Evolutionary conservation across 495 filamentous ascomycete genomes (phyloP).

Genomic region (Daldinia loculata): DNA sequence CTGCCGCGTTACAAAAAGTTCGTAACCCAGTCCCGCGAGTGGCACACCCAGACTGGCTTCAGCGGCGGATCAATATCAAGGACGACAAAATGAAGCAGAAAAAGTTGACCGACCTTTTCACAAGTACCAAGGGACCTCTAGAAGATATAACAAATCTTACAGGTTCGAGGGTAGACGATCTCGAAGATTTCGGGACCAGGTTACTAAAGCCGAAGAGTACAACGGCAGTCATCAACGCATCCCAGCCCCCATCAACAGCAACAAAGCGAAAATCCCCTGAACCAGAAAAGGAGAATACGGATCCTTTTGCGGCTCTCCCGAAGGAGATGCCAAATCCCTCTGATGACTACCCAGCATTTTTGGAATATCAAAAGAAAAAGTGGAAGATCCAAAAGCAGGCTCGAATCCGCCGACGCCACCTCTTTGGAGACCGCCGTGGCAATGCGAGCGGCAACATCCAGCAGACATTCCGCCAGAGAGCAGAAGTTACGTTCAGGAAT

Average conservation of each 20-base stretch:
- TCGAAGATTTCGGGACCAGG: constrained; percentile 85
- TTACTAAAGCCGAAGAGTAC: constrained; percentile 75
- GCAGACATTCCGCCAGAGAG: constrained; percentile 88
- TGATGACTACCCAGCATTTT: constrained; percentile 87
- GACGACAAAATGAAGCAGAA: constrained; percentile 98
- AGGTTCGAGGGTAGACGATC: constrained; percentile 64
- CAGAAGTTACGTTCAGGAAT: constrained; percentile 84
- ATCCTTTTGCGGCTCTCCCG: constrained; percentile 87
- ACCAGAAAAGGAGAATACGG: constrained; percentile 64
- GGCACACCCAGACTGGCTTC: constrained; percentile 95
- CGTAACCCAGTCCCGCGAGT: constrained; percentile 93
- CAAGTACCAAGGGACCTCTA: constrained; percentile 69
- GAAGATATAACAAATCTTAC: constrained; percentile 76
- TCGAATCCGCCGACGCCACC: constrained; percentile 82
- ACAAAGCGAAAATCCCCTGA: constrained; percentile 87
- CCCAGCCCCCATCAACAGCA: constrained; percentile 53
- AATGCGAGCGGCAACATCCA: constrained; percentile 79
- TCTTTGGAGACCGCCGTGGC: constrained; percentile 85
- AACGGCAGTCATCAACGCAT: constrained; percentile 61
- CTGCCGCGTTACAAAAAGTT: constrained; percentile 93
- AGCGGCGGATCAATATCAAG: constrained; percentile 89
- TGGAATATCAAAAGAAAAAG: constrained; percentile 97
- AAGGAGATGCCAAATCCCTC: constrained; percentile 84
- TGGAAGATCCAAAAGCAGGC: constrained; percentile 99
- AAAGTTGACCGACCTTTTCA: constrained; percentile 96